Evolutionary conservation across 2,329 filamentous ascomycete genomes (phyloP).

Genomic region (Ophiostoma sp.): DNA sequence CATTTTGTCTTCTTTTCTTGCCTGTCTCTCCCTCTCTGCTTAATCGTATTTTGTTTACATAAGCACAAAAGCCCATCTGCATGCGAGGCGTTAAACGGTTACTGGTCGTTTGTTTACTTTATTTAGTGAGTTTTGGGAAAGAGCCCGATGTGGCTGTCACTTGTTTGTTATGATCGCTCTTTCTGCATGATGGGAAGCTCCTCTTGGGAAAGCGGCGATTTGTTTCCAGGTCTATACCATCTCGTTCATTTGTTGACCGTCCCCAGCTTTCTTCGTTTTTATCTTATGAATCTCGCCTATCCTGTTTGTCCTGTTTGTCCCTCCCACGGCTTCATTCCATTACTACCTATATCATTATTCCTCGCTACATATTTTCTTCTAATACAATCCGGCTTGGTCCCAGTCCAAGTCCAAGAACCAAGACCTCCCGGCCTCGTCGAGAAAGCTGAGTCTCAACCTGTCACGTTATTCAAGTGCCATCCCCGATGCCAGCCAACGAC

Average conservation of each 20-base stretch:
- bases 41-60: neutral
- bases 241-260: neutral
- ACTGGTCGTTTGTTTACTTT: neutral
- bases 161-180: too few species aligned
- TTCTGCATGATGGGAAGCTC: too few species aligned
- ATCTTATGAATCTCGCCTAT: neutral
- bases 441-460: neutral
- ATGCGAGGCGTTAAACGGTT: neutral
- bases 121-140: neutral
- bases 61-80: neutral
- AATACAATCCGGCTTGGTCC: neutral
- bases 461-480: neutral
- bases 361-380: neutral
- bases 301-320: neutral
- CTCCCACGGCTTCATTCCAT: neutral
- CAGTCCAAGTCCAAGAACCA: neutral
- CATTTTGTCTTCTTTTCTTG: neutral
- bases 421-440: neutral
- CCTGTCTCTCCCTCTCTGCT: neutral
- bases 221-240: conserved; percentile 3
- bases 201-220: neutral
- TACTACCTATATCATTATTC: neutral
- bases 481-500: conserved; percentile 9
- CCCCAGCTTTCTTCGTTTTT: neutral
- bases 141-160: too few species aligned